Percentiles rank a stretch among this genome's conserved stretches.
phyloP scores from a whole-genome alignment of 176 grass and related monocot species.

The Hordeum marinum region DNA sequence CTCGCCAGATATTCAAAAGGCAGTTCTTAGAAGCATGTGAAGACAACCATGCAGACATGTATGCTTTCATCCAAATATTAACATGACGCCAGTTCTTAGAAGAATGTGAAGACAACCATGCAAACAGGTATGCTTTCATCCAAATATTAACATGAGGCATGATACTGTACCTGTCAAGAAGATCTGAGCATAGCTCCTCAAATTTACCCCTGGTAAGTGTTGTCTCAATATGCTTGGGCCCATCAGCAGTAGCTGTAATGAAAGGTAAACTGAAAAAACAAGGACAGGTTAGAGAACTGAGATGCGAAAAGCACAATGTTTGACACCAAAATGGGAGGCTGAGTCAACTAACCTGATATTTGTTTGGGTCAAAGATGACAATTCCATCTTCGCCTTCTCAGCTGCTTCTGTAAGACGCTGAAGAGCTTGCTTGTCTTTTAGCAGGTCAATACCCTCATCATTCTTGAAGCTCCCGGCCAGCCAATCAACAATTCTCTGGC shows the following conservation, averaged over 20 bases:
- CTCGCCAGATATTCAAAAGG: not conserved
- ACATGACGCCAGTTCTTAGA: not conserved
- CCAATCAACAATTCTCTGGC: slow-evolving; percentile 78
- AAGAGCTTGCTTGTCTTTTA: slow-evolving; percentile 77
- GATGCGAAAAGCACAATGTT: not conserved
- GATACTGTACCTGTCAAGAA: slow-evolving; percentile 53
- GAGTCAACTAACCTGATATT: slow-evolving; percentile 45
- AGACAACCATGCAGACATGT: not conserved
- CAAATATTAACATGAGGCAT: not conserved
- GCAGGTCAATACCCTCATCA: slow-evolving; percentile 61
- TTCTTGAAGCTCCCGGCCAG: slow-evolving; percentile 56
- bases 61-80: not conserved
- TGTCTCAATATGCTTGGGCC: slow-evolving; percentile 70
- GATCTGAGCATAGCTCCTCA: slow-evolving; percentile 78
- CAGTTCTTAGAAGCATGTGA: not conserved
- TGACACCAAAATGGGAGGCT: not conserved
- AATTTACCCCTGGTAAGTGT: slow-evolving; percentile 71
- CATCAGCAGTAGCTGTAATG: slow-evolving; percentile 66
- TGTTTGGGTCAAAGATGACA: slow-evolving; percentile 67
- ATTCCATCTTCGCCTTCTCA: slow-evolving; percentile 83
- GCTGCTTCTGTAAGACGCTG: slow-evolving; percentile 73
- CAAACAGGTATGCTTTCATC: not conserved
- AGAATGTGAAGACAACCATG: too few relatives aligned
- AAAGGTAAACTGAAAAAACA: slow-evolving; percentile 60
- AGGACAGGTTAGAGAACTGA: not conserved